Evolutionary conservation across 139 green algal genomes (phyloP).

Genomic region (Gonium pectorale): DNA sequence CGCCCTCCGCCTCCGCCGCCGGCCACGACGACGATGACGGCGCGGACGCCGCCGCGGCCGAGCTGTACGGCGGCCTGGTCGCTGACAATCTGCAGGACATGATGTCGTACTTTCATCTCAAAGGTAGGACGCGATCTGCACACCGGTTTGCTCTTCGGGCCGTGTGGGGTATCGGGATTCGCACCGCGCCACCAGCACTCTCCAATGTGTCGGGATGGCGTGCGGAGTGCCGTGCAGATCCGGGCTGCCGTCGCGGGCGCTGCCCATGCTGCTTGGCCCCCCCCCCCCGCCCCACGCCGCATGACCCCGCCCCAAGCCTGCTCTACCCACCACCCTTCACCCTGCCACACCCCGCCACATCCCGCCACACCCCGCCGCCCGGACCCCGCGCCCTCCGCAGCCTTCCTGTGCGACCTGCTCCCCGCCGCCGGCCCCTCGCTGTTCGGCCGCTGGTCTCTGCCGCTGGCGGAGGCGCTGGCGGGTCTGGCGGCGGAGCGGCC

Average conservation of each 20-base stretch:
- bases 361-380: no score
- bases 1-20: no score
- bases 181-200: neutral
- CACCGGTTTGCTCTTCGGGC: neutral
- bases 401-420: slow-evolving; percentile 22
- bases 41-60: neutral
- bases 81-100: slow-evolving; percentile 3
- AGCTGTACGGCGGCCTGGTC: neutral
- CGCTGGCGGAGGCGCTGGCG: slow-evolving; percentile 15
- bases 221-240: no score
- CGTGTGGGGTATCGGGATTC: neutral
- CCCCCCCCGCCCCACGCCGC: no score
- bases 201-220: neutral
- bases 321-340: neutral
- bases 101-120: slow-evolving; percentile 37
- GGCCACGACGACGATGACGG: neutral
- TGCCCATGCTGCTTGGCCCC: neutral
- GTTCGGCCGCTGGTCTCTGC: slow-evolving; percentile 25
- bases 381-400: neutral
- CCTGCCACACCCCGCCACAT: no score
- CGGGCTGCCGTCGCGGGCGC: neutral
- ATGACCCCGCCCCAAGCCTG: neutral
- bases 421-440: neutral
- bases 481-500: slow-evolving; percentile 24
- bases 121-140: neutral